These are phyloP conservation scores for Nematodospora valgi DNA, from an alignment of 805 yeast species.

Conservation along the genomic window DNA sequence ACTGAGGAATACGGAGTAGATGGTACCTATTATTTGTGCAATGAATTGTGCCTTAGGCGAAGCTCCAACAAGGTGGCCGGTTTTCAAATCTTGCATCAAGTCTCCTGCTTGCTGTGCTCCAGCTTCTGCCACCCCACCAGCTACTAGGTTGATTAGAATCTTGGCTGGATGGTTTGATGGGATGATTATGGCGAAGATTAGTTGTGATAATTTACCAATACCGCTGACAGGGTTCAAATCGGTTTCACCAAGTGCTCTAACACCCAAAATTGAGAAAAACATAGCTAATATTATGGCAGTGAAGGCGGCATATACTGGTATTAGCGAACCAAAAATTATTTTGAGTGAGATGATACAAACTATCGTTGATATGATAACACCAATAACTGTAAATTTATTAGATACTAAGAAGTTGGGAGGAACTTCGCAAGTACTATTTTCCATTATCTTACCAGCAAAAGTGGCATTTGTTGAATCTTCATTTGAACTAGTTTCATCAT, in stretches of 20 bases:
- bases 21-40: constrained; percentile 86
- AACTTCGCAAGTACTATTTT: constrained; percentile 1
- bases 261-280: constrained; percentile 79
- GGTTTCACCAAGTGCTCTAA: constrained; percentile 93
- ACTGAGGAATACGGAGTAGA: constrained; percentile 78
- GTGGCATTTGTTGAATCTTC: constrained; percentile 8
- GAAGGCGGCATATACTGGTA: constrained; percentile 68
- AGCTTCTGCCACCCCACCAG: constrained; percentile 97
- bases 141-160: constrained; percentile 79
- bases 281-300: constrained; percentile 74
- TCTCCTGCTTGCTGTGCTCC: constrained; percentile 99
- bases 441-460: not conserved
- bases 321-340: constrained; percentile 62
- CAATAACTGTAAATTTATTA: constrained; percentile 47
- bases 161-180: constrained; percentile 76
- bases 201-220: constrained; percentile 89
- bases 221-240: constrained; percentile 97
- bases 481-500: constrained; percentile 4
- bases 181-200: constrained; percentile 77
- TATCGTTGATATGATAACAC: constrained; percentile 62
- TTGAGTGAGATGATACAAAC: constrained; percentile 65
- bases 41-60: constrained; percentile 88
- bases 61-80: constrained; percentile 89
- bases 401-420: constrained; percentile 47
- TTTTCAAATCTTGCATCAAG: constrained; percentile 93